Conservation (phyloP, 371 early-diverging fungal species). For the Rhizopus microsporus region DNA sequence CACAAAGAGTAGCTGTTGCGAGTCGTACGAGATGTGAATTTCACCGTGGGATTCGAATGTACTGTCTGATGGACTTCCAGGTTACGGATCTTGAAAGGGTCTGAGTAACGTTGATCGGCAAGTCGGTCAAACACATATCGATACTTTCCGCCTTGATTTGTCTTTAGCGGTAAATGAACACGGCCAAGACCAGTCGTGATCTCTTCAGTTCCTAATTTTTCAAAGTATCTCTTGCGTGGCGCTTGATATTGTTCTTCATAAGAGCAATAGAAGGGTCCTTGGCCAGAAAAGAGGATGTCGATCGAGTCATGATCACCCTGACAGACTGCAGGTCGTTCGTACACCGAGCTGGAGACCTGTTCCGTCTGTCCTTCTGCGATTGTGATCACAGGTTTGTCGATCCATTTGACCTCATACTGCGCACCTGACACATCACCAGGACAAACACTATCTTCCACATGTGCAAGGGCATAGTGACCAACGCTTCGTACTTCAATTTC, state of each 20-base stretch:
- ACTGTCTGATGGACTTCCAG: constrained; percentile 44
- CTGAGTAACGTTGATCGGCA: constrained; percentile 48
- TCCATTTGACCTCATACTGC: constrained; percentile 34
- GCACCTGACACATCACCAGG: constrained; percentile 43
- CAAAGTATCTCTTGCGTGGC: constrained; percentile 8
- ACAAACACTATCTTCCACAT: constrained; percentile 49
- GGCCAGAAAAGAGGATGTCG: constrained; percentile 42
- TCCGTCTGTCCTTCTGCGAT: constrained; percentile 32
- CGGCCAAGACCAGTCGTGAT: constrained; percentile 35
- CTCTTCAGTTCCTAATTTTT: constrained; percentile 28
- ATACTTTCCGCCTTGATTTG: constrained; percentile 40
- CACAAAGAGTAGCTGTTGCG: constrained; percentile 36
- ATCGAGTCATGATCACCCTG: constrained; percentile 43
- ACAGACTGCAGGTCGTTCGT: constrained; percentile 46
- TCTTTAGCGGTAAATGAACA: constrained; percentile 39
- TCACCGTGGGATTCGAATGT: constrained; percentile 40
- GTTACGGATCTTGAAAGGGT: constrained; percentile 24
- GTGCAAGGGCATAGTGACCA: constrained; percentile 47
- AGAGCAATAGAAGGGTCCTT: constrained; percentile 38
- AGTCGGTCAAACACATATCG: constrained; percentile 46
- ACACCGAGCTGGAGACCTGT: constrained; percentile 19
- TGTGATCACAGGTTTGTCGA: constrained; percentile 43
- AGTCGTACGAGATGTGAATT: constrained; percentile 22
- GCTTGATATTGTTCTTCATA: constrained; percentile 28
- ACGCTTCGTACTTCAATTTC: constrained; percentile 29